Evolutionary conservation across 257 asterid genomes (phyloP).

Genomic region (Nicotiana sylvestris): DNA sequence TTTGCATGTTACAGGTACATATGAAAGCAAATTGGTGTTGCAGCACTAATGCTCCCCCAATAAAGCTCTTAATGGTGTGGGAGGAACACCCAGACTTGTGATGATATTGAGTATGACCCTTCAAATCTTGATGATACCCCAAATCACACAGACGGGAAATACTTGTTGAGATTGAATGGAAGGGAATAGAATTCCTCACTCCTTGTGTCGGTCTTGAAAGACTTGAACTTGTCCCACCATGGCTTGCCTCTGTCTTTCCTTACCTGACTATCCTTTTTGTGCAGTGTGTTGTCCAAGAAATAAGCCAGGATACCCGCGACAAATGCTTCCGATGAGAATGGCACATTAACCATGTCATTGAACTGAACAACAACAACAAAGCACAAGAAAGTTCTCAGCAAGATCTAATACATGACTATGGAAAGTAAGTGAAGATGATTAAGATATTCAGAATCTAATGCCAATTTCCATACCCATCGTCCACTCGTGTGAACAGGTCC

Average conservation of each 20-base stretch:
- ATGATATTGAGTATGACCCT: conserved; percentile 6
- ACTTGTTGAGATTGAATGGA: conserved; percentile 86
- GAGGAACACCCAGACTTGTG: conserved; percentile 20
- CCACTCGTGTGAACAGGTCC: conserved; percentile 81
- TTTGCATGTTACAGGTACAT: neutral
- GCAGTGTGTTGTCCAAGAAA: conserved; percentile 83
- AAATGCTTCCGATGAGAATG: conserved; percentile 86
- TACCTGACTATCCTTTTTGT: conserved; percentile 50
- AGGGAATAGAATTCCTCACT: conserved; percentile 93
- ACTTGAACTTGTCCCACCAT: conserved; percentile 93
- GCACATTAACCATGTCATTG: conserved; percentile 75
- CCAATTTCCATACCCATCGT: conserved; percentile 67
- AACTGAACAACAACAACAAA: conserved; percentile 40
- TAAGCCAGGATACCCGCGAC: conserved; percentile 81
- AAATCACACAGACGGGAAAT: conserved; percentile 78
- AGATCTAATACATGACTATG: neutral
- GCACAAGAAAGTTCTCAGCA: neutral
- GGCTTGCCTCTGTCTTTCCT: conserved; percentile 92
- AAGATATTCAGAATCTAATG: neutral
- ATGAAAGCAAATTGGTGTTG: neutral
- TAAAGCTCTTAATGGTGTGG: conserved; percentile 12
- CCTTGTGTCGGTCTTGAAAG: conserved; percentile 65
- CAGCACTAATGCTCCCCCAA: neutral
- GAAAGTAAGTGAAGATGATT: neutral
- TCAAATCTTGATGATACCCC: neutral